Base-by-base conservation (phyloP, 108 stramenopile species). In the Skeletonema potamos region DNA sequence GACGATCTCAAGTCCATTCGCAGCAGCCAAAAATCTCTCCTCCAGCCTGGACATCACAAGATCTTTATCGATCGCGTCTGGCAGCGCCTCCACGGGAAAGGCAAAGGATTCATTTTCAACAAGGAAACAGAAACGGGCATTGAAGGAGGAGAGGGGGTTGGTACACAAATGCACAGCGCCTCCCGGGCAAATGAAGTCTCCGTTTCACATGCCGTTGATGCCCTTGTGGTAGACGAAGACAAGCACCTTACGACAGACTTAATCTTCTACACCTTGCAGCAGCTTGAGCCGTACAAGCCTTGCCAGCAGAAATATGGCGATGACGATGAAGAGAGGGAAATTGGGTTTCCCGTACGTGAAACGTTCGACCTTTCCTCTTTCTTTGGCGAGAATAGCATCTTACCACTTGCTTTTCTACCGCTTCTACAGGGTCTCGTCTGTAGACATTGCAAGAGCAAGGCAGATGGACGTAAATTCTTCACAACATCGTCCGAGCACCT, bases 21-120 rank as follows among this genome's bases (percentile, higher is more conserved):
- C 18, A 80, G 76, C 43, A 74, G 74, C 15, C 83, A 84, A 72
- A 84, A 84, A 46, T 84, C 79, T 15, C 64, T 34, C 15, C 79
- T 84, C 37, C 80, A 84, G 55, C 32, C 37, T n/a, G 83, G 83
- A 9, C 37, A 76, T 58, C 83, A 84, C 79, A 84, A 80, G 55
- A 71, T 80, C 6, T 84, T 84, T 27, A 81, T 84, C 55, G 83
- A 84, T 65, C 63, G 68, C 11, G 74, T 84, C 11, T 84, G 83
- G 83, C 34, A 46, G 18, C 55, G 64, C 12, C 28, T 84, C 5
- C 79, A 81, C 51, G 79, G 79, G 24, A 13, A 24, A 2, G 37
- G 37, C 1, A 13, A 13, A 13, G 37, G 18, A n/a, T 55, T 44
- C 24, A 17, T n/a, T 48, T 33, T n/a, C 13, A 64, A 44, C 0